Base-by-base conservation (phyloP, 306 rosid genomes). In the Hippophae rhamnoides region DNA sequence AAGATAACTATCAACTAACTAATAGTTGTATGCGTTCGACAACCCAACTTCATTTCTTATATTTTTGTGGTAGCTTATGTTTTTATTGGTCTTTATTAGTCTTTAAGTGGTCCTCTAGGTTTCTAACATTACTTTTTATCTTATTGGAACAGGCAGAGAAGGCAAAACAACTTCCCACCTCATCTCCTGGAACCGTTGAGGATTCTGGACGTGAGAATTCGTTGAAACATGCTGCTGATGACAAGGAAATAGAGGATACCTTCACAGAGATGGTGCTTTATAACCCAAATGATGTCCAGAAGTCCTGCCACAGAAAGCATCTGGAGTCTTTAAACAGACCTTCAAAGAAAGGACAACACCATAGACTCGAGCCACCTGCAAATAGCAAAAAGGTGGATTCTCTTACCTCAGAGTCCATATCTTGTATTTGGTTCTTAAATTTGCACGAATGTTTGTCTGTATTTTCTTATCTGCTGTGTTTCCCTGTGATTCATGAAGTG, bases 331-430 rank as follows among this genome's bases (percentile, higher is more conserved):
- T 67, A 54, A 64, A 71, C 27, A 58, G 66, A 52, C 66, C 60
- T 68, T 68, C 43, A 45, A 83, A 77, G 78, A 65, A 75, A 76
- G 77, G 65, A 70, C 77, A 73, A 58, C 82, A 45, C 60, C 75
- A 61, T 57, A 57, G 53, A 58, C 67, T 31, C 5, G 62, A 26
- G 42, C 70, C 72, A 54, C 54, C 52, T 60, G 69, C 70, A 71
- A 70, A 66, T 38, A 66, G 71, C 58, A 74, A 74, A 60, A 70
- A 82, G 93, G 96, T 84, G 47, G 49, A 23, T 52, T 7, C 25
- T 53, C 18, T 53, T 14, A 45, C 8, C 40, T 52, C 12, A 45
- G 40, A 7, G 13, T 48, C 56, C 43, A 5, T 18, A 10, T 56
- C 6, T 58, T 6, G 7, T 44, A 13, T 18, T 11, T 47, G 13